Percentiles rank a stretch among this genome's conserved stretches.
Evolutionary conservation across 2,329 filamentous ascomycete genomes (phyloP).

Genomic region (Cryphonectria radicalis): DNA sequence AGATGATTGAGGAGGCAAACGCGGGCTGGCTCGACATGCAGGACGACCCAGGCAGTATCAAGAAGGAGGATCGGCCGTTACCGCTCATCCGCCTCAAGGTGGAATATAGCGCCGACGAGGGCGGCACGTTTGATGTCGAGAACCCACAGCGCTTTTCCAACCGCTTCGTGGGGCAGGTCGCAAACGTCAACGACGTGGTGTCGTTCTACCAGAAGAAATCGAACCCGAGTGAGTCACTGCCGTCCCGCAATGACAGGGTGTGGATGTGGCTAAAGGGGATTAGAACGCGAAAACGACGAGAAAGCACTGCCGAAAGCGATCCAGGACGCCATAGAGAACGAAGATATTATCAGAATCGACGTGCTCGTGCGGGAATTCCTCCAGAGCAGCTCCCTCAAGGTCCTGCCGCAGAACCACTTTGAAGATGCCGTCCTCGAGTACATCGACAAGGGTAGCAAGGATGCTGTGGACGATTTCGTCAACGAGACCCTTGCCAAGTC

Average conservation of each 20-base stretch:
- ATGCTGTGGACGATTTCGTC: constrained; percentile 84
- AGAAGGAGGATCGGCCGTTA: constrained; percentile 68
- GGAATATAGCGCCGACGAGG: constrained; percentile 84
- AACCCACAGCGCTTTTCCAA: constrained; percentile 97
- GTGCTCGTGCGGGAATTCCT: constrained; percentile 88
- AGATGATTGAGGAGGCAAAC: constrained; percentile 85
- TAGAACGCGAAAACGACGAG: constrained; percentile 49
- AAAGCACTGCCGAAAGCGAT: constrained; percentile 67
- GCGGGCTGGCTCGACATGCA: constrained; percentile 81
- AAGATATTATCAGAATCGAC: constrained; percentile 85
- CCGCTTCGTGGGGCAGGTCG: constrained; percentile 85
- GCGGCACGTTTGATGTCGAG: constrained; percentile 85
- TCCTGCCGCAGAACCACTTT: constrained; percentile 90
- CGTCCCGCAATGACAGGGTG: constrained; percentile 19
- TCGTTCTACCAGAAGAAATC: constrained; percentile 91
- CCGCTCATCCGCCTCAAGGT: constrained; percentile 90
- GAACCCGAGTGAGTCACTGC: constrained; percentile 47
- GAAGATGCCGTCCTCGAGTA: constrained; percentile 92
- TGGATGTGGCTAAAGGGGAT: constrained; percentile 28
- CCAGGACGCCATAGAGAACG: constrained; percentile 61
- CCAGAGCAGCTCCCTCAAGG: constrained; percentile 83
- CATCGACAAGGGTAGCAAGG: constrained; percentile 93
- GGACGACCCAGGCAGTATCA: constrained; percentile 60
- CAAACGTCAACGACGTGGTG: constrained; percentile 92
- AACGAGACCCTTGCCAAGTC: constrained; percentile 72